These are phyloP conservation scores for Chamaecrista fasciculata DNA, from an alignment of 306 rosid species.

Conservation along the genomic window DNA sequence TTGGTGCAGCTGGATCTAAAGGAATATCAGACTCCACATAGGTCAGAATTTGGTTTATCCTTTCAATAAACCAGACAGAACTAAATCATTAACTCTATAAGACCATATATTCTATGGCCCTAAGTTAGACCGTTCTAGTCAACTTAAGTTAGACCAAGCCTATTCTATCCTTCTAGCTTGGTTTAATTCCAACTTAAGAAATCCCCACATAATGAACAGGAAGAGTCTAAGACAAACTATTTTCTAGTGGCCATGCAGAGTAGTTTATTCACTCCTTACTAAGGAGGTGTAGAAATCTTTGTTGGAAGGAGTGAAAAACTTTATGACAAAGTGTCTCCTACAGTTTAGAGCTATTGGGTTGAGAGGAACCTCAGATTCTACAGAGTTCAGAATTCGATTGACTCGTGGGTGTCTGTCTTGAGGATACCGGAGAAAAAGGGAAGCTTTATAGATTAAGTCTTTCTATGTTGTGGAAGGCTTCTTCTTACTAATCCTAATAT, in stretches of 20 bases:
- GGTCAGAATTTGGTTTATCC: no score
- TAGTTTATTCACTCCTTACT: not conserved
- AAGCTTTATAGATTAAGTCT: not conserved
- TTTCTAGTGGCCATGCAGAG: not conserved
- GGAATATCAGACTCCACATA: no score
- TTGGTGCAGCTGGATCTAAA: no score
- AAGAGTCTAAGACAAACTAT: not conserved
- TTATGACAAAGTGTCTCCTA: constrained; percentile 8
- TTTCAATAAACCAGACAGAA: not conserved
- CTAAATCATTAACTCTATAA: not conserved
- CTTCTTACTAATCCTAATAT: not conserved
- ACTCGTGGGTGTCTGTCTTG: constrained; percentile 16
- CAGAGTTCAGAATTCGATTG: constrained; percentile 3
- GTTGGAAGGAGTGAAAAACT: not conserved
- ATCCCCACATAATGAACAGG: not conserved
- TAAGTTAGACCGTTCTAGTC: no score
- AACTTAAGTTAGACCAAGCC: no score
- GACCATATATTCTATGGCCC: not conserved
- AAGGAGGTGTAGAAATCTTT: not conserved
- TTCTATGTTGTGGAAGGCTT: constrained; percentile 2
- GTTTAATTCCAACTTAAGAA: not conserved
- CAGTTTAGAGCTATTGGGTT: constrained; percentile 13
- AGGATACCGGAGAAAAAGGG: constrained; percentile 25
- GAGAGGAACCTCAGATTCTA: constrained; percentile 17
- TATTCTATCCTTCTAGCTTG: not conserved